Conservation (phyloP, 768 basidiomycete genomes). For the Pulveroboletus sp. region DNA sequence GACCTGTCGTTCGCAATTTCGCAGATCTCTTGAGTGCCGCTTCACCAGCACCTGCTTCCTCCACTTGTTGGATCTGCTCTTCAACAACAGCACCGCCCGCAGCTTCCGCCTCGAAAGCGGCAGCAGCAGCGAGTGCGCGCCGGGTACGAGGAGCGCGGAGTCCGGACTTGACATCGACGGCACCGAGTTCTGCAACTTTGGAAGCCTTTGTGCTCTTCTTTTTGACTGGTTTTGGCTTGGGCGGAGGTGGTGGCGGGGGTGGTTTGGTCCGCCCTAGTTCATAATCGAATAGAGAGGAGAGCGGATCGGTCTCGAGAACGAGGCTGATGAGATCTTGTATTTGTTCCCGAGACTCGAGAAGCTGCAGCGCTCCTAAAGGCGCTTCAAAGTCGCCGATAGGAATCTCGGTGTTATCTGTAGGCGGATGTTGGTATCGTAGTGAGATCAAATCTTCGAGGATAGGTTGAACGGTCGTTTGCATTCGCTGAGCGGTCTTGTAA, state of each 20-base stretch:
- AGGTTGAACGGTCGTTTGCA: conserved; percentile 43
- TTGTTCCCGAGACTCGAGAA: conserved; percentile 48
- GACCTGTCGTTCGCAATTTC: conserved; percentile 21
- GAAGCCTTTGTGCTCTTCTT: conserved; percentile 31
- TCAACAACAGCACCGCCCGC: conserved; percentile 8
- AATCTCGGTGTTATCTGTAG: conserved; percentile 3
- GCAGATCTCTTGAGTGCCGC: conserved; percentile 24
- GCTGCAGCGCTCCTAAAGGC: conserved; percentile 48
- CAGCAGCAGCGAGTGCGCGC: conserved; percentile 36
- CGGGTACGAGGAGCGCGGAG: conserved; percentile 50
- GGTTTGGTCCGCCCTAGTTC: conserved; percentile 61
- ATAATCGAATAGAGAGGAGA: conserved; percentile 64
- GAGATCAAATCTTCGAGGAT: conserved; percentile 30
- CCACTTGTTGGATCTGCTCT: conserved; percentile 6
- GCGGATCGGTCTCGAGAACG: conserved; percentile 50
- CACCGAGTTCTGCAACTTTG: conserved; percentile 18
- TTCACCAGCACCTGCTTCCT: conserved; percentile 11
- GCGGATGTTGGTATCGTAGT: conserved; percentile 14
- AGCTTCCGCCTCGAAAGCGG: conserved; percentile 42
- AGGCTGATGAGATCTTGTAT: conserved; percentile 53
- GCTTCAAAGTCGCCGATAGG: conserved; percentile 73
- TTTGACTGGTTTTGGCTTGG: conserved; percentile 38
- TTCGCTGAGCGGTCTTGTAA: conserved; percentile 63
- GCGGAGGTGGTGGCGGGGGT: conserved; percentile 52
- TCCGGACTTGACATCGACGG: conserved; percentile 39